Percentiles rank a stretch among this genome's conserved stretches.
Evolutionary conservation across 1,284 basidiomycete species (phyloP).

Genomic region (Gomphus bonarii): DNA sequence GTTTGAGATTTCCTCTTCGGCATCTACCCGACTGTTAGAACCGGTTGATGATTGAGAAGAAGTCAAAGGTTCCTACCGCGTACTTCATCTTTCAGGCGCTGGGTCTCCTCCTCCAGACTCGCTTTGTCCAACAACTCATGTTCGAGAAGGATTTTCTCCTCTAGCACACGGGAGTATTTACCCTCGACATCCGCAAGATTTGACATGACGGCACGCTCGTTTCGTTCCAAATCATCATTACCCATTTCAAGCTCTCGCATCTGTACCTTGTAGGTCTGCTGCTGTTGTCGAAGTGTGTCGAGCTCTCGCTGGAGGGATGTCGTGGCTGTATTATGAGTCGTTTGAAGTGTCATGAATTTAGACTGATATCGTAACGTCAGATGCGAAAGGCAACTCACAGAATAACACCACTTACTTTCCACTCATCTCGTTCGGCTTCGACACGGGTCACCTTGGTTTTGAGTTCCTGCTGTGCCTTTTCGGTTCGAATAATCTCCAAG

Average conservation of each 20-base stretch:
- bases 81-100: constrained; percentile 88
- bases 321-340: constrained; percentile 80
- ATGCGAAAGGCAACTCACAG: constrained; percentile 5
- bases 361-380: constrained; percentile 32
- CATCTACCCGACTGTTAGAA: constrained; percentile 40
- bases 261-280: constrained; percentile 71
- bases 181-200: constrained; percentile 87
- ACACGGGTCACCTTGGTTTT: constrained; percentile 64
- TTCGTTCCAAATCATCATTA: constrained; percentile 90
- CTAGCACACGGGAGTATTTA: constrained; percentile 84
- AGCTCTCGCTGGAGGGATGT: constrained; percentile 83
- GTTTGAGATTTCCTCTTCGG: constrained; percentile 77
- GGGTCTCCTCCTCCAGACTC: constrained; percentile 83
- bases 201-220: constrained; percentile 84
- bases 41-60: constrained; percentile 2
- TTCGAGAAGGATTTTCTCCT: constrained; percentile 95
- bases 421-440: constrained; percentile 79
- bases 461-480: constrained; percentile 78
- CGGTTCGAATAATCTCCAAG: constrained; percentile 78
- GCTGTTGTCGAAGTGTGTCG: constrained; percentile 72
- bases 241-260: constrained; percentile 90
- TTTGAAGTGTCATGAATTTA: constrained; percentile 85
- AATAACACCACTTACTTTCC: constrained; percentile 58
- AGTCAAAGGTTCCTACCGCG: constrained; percentile 48
- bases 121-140: constrained; percentile 93